These are phyloP conservation scores for Pseudocercospora musae DNA, from an alignment of 2,329 filamentous ascomycete genomes.

Conservation along the genomic window DNA sequence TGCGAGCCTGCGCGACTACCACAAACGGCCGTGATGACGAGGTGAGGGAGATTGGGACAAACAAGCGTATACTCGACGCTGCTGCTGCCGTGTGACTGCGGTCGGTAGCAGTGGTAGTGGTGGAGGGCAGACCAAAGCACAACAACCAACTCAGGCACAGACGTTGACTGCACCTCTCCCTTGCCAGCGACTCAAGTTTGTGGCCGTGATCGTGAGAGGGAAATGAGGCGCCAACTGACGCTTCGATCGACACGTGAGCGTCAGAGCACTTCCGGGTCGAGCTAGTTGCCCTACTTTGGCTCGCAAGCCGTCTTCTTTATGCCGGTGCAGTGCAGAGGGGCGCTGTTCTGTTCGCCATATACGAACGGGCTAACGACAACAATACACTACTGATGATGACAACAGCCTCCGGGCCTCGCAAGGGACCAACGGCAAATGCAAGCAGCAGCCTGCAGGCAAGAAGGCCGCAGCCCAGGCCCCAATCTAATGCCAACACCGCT, in stretches of 20 bases:
- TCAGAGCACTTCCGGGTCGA: constrained; percentile 1
- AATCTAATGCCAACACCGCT: not conserved
- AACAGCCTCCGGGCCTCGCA: not conserved
- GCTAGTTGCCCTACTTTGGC: not conserved
- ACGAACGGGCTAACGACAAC: not conserved
- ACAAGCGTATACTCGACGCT: not conserved
- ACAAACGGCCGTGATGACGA: not conserved
- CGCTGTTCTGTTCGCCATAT: not conserved
- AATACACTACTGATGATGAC: not conserved
- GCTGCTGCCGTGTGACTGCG: constrained; percentile 2
- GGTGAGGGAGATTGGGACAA: not conserved
- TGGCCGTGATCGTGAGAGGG: not conserved
- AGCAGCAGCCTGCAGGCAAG: too few species aligned
- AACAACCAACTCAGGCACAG: too few species aligned
- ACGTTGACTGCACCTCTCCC: not conserved
- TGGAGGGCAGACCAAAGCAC: not conserved
- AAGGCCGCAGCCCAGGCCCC: not conserved
- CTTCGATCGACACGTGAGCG: not conserved
- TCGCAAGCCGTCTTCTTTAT: not conserved
- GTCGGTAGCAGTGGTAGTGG: not conserved
- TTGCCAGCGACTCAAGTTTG: not conserved
- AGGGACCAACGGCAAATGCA: not conserved
- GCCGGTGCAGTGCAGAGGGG: not conserved
- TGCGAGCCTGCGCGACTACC: not conserved
- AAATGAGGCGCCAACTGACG: constrained; percentile 1